These are phyloP conservation scores for Candida patagonica DNA, from an alignment of 805 yeast species.

Conservation along the genomic window DNA sequence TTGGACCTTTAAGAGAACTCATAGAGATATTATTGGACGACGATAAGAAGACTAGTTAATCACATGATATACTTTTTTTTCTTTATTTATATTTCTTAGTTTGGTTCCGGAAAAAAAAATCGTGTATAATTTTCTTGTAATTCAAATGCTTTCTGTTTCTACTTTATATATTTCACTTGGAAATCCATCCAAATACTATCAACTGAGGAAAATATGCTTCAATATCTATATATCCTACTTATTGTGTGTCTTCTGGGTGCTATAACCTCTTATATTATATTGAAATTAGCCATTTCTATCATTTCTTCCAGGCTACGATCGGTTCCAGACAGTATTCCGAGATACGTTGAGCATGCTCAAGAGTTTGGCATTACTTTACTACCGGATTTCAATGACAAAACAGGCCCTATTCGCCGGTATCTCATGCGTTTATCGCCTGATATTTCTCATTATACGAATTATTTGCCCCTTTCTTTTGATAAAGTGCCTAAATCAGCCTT, in stretches of 20 bases:
- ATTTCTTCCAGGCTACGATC: slow-evolving; percentile 13
- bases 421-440: slow-evolving; percentile 27
- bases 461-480: slow-evolving; percentile 8
- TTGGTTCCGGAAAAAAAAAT: too few relatives aligned
- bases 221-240: too few relatives aligned
- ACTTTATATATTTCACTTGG: too few relatives aligned
- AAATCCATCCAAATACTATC: too few relatives aligned
- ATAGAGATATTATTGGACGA: slow-evolving; percentile 56
- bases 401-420: slow-evolving; percentile 31
- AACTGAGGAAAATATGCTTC: too few relatives aligned
- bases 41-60: slow-evolving; percentile 3
- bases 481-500: slow-evolving; percentile 10
- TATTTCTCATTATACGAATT: slow-evolving; percentile 24
- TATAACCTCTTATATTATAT: slow-evolving; percentile 6
- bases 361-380: slow-evolving; percentile 14
- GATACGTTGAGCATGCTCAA: slow-evolving; percentile 16
- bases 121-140: too few relatives aligned
- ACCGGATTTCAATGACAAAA: slow-evolving; percentile 16
- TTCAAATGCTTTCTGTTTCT: too few relatives aligned
- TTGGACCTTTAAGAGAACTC: slow-evolving; percentile 84
- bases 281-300: slow-evolving; percentile 4
- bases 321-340: slow-evolving; percentile 18
- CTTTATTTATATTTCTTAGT: neutral
- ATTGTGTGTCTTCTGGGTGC: too few relatives aligned
- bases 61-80: neutral